Evolutionary conservation across 768 basidiomycete genomes (phyloP).

Genomic region (Cystofilobasidium macerans): DNA sequence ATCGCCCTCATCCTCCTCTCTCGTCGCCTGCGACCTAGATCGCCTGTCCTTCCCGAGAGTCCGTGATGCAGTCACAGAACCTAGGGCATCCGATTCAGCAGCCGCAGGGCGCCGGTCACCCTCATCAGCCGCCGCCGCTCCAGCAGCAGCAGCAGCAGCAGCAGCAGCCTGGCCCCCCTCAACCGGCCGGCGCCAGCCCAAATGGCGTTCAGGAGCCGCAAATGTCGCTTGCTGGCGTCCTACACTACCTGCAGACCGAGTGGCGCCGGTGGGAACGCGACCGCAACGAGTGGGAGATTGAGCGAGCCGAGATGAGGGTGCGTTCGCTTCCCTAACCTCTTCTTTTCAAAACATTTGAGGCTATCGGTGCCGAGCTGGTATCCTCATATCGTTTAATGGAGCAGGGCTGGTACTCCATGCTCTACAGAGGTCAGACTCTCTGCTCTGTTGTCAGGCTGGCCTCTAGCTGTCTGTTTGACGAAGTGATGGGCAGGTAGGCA

Average conservation of each 20-base stretch:
- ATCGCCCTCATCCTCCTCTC: too few species aligned
- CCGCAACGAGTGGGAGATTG: conserved; percentile 99
- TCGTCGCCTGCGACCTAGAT: too few species aligned
- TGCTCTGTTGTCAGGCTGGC: too few species aligned
- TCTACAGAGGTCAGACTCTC: too few species aligned
- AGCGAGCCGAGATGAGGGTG: conserved; percentile 97
- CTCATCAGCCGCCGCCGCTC: conserved; percentile 9
- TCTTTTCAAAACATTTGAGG: too few species aligned
- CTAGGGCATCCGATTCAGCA: conserved; percentile 8
- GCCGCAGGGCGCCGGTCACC: conserved; percentile 15
- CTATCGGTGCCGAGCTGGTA: too few species aligned
- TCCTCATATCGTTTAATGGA: too few species aligned
- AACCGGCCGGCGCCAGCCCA: neutral
- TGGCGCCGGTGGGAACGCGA: conserved; percentile 94
- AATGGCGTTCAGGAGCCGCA: conserved; percentile 10
- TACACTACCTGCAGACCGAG: conserved; percentile 96
- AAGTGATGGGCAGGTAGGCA: too few species aligned
- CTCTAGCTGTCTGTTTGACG: too few species aligned
- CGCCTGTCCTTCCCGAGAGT: neutral
- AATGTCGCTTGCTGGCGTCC: conserved; percentile 75
- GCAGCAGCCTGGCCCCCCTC: conserved; percentile 3
- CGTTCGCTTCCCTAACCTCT: too few species aligned
- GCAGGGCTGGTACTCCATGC: too few species aligned
- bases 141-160: conserved; percentile 22
- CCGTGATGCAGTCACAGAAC: conserved; percentile 1